Percentiles rank a stretch among this genome's conserved stretches.
Evolutionary conservation across 2,329 filamentous ascomycete genomes (phyloP).

Genomic region (Sporothrix variecibatus): DNA sequence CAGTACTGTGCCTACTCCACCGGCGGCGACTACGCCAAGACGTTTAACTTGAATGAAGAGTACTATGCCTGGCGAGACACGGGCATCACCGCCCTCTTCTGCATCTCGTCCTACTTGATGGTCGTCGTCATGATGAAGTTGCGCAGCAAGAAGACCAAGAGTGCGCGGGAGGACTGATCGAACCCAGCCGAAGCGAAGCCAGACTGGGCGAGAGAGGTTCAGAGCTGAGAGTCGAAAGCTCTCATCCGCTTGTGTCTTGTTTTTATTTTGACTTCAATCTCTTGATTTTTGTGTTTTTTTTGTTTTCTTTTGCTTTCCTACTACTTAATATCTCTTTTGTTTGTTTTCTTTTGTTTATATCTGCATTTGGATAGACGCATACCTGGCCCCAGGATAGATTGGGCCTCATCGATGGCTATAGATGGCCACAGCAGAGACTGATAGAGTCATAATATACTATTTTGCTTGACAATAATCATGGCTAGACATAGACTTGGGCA

Average conservation of each 20-base stretch:
- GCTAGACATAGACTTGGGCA: too few relatives aligned
- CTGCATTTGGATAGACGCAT: not conserved
- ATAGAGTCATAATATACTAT: not conserved
- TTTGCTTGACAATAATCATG: not conserved
- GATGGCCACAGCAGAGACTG: not conserved
- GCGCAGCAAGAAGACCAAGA: constrained; percentile 51
- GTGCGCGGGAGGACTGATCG: constrained; percentile 41
- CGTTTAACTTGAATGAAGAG: constrained; percentile 61
- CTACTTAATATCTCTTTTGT: not conserved
- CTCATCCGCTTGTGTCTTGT: not conserved
- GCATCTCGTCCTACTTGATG: constrained; percentile 53
- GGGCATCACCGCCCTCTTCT: constrained; percentile 60
- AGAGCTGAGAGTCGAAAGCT: not conserved
- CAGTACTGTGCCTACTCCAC: constrained; percentile 62
- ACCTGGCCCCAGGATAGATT: not conserved
- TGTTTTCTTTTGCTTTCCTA: not conserved
- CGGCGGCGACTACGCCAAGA: constrained; percentile 61
- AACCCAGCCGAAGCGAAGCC: not conserved
- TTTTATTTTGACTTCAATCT: not conserved
- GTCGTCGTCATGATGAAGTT: constrained; percentile 52
- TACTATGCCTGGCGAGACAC: constrained; percentile 67
- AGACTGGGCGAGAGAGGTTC: not conserved
- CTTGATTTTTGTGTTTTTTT: not conserved
- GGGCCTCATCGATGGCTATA: not conserved
- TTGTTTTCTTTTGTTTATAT: not conserved